phyloP scores from a whole-genome alignment of 2,329 filamentous ascomycete genomes.

The Aureobasidium sp. region DNA sequence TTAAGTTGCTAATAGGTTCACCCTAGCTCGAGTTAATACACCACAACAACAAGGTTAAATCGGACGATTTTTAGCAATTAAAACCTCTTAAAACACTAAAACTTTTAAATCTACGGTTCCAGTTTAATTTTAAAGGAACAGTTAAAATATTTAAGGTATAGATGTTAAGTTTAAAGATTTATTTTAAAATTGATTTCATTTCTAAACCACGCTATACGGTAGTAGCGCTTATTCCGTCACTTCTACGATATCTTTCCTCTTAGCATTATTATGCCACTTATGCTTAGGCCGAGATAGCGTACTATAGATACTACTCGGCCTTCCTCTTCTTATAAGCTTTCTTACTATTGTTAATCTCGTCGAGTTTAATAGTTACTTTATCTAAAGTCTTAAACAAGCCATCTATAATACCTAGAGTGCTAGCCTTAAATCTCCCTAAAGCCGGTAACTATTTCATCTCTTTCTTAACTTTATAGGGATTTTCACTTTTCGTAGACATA shows the following conservation, averaged over 20 bases:
- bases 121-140: neutral
- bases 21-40: neutral
- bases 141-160: neutral
- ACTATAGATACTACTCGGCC: neutral
- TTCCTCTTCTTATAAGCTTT: conserved; percentile 3
- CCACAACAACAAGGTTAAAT: neutral
- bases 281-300: neutral
- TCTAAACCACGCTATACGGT: neutral
- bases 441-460: conserved; percentile 3
- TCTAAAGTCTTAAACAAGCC: neutral
- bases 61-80: neutral
- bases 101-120: neutral
- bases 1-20: neutral
- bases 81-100: neutral
- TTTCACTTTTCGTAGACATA: neutral
- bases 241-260: neutral
- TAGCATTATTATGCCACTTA: neutral
- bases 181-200: neutral
- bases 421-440: neutral
- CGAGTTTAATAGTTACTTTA: neutral
- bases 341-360: neutral
- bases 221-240: neutral
- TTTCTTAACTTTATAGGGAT: neutral
- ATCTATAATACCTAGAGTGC: neutral
- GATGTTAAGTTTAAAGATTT: neutral